A percentile compares a stretch with the other conserved stretches of the same genome.
Evolutionary conservation across 257 asterid genomes (phyloP).

Genomic region (Gardenia jasminoides): DNA sequence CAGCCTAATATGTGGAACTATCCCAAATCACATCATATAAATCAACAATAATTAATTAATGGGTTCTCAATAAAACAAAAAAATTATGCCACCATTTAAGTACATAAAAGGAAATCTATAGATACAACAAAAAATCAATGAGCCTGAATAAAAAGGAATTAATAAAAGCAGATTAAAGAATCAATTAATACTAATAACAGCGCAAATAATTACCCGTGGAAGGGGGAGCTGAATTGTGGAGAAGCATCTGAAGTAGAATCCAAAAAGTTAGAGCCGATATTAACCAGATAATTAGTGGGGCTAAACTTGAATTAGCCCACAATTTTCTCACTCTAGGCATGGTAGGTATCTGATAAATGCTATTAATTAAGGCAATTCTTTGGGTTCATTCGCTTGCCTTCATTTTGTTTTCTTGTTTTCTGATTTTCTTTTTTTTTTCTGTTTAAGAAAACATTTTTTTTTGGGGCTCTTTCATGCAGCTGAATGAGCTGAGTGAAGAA

Average conservation of each 20-base stretch:
- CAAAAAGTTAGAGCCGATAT: constrained; percentile 49
- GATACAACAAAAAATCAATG: not conserved
- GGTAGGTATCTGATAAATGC: not conserved
- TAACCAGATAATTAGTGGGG: constrained; percentile 51
- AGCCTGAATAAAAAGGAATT: not conserved
- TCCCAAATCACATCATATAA: not conserved
- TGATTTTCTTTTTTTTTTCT: not conserved
- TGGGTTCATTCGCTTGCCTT: not conserved
- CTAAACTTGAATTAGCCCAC: constrained; percentile 39
- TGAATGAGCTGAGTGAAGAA: too few species aligned
- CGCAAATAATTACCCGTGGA: constrained; percentile 31
- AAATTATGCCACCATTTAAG: not conserved
- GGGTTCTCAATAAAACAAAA: not conserved
- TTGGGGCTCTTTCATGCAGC: too few species aligned
- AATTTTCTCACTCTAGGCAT: constrained; percentile 38
- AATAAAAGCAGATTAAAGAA: constrained; percentile 1
- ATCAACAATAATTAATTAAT: not conserved
- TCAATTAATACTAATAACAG: not conserved
- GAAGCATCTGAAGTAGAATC: constrained; percentile 50
- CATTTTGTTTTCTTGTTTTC: not conserved
- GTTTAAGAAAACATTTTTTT: too few species aligned
- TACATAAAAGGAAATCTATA: not conserved
- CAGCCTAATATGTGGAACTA: not conserved
- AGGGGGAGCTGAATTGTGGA: constrained; percentile 28
- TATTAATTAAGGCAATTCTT: not conserved